A percentile compares a stretch with the other conserved stretches of the same genome.
Conservation (phyloP, 139 green algal genomes). For the Coelastrella sp. region DNA sequence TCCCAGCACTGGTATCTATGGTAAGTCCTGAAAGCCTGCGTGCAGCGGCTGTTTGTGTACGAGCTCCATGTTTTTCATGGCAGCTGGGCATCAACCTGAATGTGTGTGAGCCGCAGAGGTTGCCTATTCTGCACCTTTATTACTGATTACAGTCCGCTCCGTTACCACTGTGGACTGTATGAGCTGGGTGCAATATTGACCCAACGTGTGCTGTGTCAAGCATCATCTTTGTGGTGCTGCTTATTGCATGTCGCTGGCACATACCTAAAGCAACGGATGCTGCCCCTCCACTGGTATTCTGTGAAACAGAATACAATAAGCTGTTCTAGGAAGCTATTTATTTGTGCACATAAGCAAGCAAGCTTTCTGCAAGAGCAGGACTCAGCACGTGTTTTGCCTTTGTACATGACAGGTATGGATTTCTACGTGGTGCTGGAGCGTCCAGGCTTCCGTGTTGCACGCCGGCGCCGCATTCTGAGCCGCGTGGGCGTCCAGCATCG, state of each 20-base stretch:
- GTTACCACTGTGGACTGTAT: slow-evolving; percentile 61
- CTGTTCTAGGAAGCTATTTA: no score
- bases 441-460: slow-evolving; percentile 93
- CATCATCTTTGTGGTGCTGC: background rate
- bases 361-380: background rate
- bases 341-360: no score
- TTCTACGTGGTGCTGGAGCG: slow-evolving; percentile 99
- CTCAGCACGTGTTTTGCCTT: background rate
- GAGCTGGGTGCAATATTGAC: slow-evolving; percentile 67
- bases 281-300: no score
- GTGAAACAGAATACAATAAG: no score
- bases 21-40: no score
- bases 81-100: no score
- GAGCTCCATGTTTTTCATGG: no score
- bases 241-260: slow-evolving; percentile 11
- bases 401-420: slow-evolving; percentile 92
- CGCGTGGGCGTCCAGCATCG: slow-evolving; percentile 90
- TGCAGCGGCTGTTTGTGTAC: slow-evolving; percentile 2
- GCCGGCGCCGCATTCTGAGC: slow-evolving; percentile 73
- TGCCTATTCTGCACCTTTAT: slow-evolving; percentile 35
- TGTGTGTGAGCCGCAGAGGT: background rate
- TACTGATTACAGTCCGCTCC: slow-evolving; percentile 70
- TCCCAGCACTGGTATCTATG: slow-evolving; percentile 99
- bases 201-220: background rate
- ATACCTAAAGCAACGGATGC: no score